Conservation (phyloP, 331 rosid species). For the Dryas integrifolia region DNA sequence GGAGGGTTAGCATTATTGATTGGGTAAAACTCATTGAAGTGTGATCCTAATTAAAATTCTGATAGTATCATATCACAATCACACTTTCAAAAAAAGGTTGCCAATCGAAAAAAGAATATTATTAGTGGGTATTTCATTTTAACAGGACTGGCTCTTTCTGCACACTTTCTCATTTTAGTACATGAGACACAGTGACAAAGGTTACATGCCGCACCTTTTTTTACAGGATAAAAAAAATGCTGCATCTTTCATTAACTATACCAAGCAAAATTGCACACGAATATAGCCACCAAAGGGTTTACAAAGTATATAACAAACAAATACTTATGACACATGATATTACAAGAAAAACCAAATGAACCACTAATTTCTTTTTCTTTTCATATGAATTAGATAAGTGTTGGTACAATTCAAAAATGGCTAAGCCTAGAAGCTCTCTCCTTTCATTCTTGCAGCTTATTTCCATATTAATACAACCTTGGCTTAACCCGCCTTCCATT, state of each 20-base stretch:
- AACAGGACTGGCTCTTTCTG: too few species aligned
- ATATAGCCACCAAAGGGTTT: constrained; percentile 3
- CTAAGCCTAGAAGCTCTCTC: constrained; percentile 14
- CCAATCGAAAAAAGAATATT: too few species aligned
- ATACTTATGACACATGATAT: constrained; percentile 4
- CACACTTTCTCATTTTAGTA: too few species aligned
- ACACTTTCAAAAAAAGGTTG: too few species aligned
- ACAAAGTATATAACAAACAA: constrained; percentile 4
- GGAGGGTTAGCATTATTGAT: too few species aligned
- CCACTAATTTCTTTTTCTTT: constrained; percentile 8
- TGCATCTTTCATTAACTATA: not conserved
- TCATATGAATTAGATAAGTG: constrained; percentile 30
- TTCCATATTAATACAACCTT: constrained; percentile 42
- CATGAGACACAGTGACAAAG: too few species aligned
- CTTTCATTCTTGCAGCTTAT: not conserved
- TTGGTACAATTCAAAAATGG: constrained; percentile 33
- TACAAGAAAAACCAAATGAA: constrained; percentile 11
- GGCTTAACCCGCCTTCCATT: constrained; percentile 59
- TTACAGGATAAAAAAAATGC: not conserved
- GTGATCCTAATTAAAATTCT: too few species aligned
- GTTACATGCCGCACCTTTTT: too few species aligned
- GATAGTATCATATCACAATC: too few species aligned
- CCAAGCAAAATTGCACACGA: constrained; percentile 20
- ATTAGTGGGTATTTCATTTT: too few species aligned
- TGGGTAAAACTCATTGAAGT: too few species aligned